phyloP scores from a whole-genome alignment of 371 early-diverging fungal genomes.

The Blakeslea trispora region DNA sequence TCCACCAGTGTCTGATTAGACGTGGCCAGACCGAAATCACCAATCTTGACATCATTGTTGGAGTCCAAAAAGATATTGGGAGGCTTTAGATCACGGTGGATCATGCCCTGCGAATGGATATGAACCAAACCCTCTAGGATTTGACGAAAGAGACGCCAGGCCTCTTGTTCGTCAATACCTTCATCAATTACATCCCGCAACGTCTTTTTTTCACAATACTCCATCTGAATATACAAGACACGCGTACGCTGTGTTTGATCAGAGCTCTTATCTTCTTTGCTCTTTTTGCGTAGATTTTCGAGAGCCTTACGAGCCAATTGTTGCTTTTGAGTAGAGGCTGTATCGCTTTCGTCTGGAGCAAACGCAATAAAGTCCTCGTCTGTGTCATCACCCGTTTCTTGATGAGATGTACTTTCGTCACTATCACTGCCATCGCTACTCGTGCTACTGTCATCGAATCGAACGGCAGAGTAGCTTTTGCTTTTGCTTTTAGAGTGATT shows the following conservation, averaged over 20 bases:
- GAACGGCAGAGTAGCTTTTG: constrained; percentile 55
- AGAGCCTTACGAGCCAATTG: constrained; percentile 13
- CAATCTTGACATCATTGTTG: constrained; percentile 90
- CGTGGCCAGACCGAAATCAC: constrained; percentile 98
- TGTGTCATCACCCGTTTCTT: constrained; percentile 12
- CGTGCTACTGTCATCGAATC: constrained; percentile 38
- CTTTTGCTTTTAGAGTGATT: constrained; percentile 43
- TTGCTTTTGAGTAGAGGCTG: constrained; percentile 14
- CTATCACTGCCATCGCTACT: constrained; percentile 45
- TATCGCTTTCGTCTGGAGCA: constrained; percentile 21
- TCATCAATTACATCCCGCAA: constrained; percentile 85
- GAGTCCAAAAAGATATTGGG: constrained; percentile 94
- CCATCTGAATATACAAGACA: constrained; percentile 95
- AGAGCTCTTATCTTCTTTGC: constrained; percentile 23
- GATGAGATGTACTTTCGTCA: constrained; percentile 27
- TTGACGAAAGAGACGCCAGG: constrained; percentile 73
- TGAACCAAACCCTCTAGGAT: constrained; percentile 88
- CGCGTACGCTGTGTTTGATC: constrained; percentile 44
- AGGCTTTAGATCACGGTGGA: constrained; percentile 98
- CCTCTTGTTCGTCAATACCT: constrained; percentile 73
- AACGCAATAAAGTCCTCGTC: constrained; percentile 38
- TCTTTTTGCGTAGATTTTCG: constrained; percentile 23
- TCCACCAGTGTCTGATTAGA: constrained; percentile 63
- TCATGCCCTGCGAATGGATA: constrained; percentile 87
- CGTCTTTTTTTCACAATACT: constrained; percentile 95